Percentiles rank a stretch among this genome's conserved stretches.
Conservation (phyloP, 345 rosid genomes). For the Balakata baccata region DNA sequence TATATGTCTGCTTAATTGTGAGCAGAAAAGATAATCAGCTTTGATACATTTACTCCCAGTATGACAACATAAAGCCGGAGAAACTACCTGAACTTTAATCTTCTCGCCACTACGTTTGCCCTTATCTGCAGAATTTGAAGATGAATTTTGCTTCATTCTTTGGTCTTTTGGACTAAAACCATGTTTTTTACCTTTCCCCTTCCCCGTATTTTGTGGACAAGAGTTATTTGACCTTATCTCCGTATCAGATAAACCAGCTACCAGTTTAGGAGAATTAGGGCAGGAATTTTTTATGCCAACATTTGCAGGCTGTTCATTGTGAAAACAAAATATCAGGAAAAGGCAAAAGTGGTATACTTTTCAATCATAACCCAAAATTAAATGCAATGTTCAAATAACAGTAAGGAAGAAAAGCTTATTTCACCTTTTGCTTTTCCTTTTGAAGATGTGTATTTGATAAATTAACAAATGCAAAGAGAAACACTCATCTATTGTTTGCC, state of each 20-base stretch:
- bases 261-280: slow-evolving; percentile 15
- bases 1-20: neutral
- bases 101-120: slow-evolving; percentile 11
- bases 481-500: neutral
- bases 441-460: neutral
- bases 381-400: neutral
- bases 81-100: slow-evolving; percentile 23
- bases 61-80: neutral
- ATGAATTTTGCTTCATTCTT: slow-evolving; percentile 11
- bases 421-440: neutral
- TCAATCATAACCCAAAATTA: neutral
- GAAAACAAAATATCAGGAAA: slow-evolving; percentile 12
- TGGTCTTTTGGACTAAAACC: slow-evolving; percentile 15
- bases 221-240: slow-evolving; percentile 5
- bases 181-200: slow-evolving; percentile 18
- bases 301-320: slow-evolving; percentile 28
- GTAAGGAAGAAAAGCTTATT: neutral
- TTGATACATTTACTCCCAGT: neutral
- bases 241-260: slow-evolving; percentile 22
- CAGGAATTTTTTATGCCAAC: slow-evolving; percentile 2
- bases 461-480: neutral
- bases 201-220: slow-evolving; percentile 11
- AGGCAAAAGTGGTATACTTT: slow-evolving; percentile 6
- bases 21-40: neutral
- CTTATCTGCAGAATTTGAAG: slow-evolving; percentile 22